These are phyloP conservation scores for Fraxinus americana DNA, from an alignment of 257 asterid genomes.

Conservation along the genomic window DNA sequence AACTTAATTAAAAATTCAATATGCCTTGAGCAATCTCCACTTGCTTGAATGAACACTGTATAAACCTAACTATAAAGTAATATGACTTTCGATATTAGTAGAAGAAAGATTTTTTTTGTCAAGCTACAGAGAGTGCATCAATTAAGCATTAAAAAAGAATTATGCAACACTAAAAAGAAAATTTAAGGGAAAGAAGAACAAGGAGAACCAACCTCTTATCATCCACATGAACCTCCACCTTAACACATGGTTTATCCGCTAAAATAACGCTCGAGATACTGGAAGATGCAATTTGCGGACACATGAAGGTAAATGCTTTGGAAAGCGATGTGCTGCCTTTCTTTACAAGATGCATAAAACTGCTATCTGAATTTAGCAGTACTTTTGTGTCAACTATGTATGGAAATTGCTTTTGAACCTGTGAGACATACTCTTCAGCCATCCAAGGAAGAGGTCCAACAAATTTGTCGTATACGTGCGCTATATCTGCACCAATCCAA, in stretches of 20 bases:
- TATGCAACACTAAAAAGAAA: neutral
- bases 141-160: neutral
- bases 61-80: neutral
- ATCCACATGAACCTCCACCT: conserved; percentile 91
- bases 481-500: conserved; percentile 65
- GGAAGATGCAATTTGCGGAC: conserved; percentile 54
- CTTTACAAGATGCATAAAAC: conserved; percentile 43
- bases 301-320: conserved; percentile 71
- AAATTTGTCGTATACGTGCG: conserved; percentile 79
- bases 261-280: conserved; percentile 38
- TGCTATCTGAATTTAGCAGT: conserved; percentile 59
- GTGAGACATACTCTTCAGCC: conserved; percentile 59
- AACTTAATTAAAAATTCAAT: neutral
- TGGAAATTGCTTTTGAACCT: conserved; percentile 70
- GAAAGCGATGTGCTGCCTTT: conserved; percentile 80
- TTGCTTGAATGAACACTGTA: neutral
- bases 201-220: conserved; percentile 58
- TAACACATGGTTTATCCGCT: conserved; percentile 39
- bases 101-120: neutral
- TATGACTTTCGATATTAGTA: neutral
- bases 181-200: neutral
- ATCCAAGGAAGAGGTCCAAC: conserved; percentile 81
- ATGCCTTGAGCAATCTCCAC: conserved; percentile 11
- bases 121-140: conserved; percentile 1
- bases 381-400: conserved; percentile 77